Percentiles rank a stretch among this genome's conserved stretches.
phyloP scores from a whole-genome alignment of 2,329 filamentous ascomycete species.

The Botrytis pseudocinerea region DNA sequence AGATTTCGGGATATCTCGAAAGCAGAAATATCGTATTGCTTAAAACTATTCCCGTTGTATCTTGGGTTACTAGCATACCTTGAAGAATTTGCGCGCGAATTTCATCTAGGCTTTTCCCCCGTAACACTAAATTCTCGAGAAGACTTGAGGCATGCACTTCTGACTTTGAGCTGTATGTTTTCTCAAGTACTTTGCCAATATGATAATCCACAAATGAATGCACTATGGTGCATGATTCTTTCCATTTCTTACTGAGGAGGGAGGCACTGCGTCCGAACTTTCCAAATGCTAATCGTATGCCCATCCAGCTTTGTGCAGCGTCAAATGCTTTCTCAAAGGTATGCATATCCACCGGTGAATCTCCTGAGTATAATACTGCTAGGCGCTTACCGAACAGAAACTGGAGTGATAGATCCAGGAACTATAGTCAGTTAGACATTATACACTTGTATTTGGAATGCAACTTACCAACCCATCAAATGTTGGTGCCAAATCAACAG shows the following conservation, averaged over 20 bases:
- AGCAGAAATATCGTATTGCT: constrained; percentile 17
- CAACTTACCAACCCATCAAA: constrained; percentile 4
- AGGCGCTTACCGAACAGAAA: constrained; percentile 13
- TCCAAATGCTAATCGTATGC: constrained; percentile 10
- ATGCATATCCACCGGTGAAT: neutral
- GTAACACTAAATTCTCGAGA: neutral
- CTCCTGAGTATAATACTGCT: neutral
- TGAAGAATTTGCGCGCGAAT: constrained; percentile 19
- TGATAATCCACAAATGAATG: constrained; percentile 19
- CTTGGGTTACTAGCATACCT: constrained; percentile 12
- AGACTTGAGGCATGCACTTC: neutral
- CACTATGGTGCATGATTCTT: neutral
- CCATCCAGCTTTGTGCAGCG: constrained; percentile 14
- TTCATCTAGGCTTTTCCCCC: neutral
- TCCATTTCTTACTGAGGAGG: neutral
- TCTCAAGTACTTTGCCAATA: neutral
- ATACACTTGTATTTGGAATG: neutral
- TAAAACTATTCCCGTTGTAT: constrained; percentile 18
- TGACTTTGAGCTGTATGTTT: neutral
- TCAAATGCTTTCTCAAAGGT: constrained; percentile 12
- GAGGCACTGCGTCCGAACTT: neutral
- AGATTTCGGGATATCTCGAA: neutral
- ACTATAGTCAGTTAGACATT: neutral
- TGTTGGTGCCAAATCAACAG: constrained; percentile 1
- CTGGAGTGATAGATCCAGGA: constrained; percentile 17